Evolutionary conservation across 2,329 filamentous ascomycete species (phyloP).

Genomic region (Fusarium decemcellulare): DNA sequence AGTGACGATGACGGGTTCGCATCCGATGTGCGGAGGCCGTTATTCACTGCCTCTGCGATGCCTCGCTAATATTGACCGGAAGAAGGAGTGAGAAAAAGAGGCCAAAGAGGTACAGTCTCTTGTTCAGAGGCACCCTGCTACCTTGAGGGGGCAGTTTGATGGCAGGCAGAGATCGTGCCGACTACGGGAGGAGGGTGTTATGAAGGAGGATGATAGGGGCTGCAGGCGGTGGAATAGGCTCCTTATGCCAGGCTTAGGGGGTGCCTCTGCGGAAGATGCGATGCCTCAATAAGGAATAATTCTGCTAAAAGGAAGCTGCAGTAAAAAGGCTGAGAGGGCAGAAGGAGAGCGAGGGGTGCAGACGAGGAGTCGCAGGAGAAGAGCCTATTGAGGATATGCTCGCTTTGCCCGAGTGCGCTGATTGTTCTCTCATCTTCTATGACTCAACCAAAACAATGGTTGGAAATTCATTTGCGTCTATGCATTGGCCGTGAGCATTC

Average conservation of each 20-base stretch:
- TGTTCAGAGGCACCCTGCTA: neutral
- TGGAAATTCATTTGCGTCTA: constrained; percentile 18
- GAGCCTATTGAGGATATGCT: constrained; percentile 17
- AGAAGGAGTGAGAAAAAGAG: neutral
- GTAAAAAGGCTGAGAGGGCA: neutral
- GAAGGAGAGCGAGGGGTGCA: constrained; percentile 10
- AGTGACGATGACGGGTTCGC: too few relatives aligned
- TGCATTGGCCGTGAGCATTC: neutral
- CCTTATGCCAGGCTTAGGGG: neutral
- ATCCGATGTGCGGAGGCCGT: too few relatives aligned
- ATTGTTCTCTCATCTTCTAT: constrained; percentile 30
- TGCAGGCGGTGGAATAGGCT: neutral
- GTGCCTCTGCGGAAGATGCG: neutral
- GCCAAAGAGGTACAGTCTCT: neutral
- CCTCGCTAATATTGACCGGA: neutral
- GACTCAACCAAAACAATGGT: constrained; percentile 24
- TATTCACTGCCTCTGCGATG: constrained; percentile 21
- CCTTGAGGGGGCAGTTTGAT: neutral
- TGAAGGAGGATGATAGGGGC: constrained; percentile 18
- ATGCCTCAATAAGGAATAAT: neutral
- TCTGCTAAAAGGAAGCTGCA: neutral
- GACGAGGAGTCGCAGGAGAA: constrained; percentile 10
- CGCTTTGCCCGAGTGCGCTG: constrained; percentile 3
- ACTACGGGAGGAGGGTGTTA: neutral
- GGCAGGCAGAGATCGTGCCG: constrained; percentile 13